Conservation (phyloP, 257 asterid species). For the Nicotiana noctiflora region DNA sequence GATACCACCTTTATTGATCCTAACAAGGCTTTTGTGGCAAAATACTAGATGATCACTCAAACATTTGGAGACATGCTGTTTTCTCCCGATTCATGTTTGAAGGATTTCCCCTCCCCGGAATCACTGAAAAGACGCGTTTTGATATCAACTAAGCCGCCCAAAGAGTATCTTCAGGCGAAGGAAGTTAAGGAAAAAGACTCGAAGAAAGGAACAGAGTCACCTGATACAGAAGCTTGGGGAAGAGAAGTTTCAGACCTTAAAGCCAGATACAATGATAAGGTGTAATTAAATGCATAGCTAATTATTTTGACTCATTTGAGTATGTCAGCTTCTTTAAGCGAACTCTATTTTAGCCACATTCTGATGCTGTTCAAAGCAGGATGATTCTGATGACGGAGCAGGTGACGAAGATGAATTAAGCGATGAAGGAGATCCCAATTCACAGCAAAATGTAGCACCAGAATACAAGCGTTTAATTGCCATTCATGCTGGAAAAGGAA, state of each 20-base stretch:
- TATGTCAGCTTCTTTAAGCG: not conserved
- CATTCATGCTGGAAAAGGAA: conserved; percentile 68
- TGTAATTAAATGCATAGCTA: not conserved
- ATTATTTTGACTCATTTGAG: not conserved
- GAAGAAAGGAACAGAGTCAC: not conserved
- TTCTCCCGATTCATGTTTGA: not conserved
- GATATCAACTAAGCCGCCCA: conserved; percentile 16
- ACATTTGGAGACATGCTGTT: conserved; percentile 19
- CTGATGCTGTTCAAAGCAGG: conserved; percentile 27
- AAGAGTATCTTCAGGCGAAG: conserved; percentile 5
- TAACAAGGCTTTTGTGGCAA: conserved; percentile 9
- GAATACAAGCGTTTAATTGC: conserved; percentile 65
- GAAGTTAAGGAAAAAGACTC: not conserved
- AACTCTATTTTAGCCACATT: not conserved
- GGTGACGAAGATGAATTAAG: conserved; percentile 22
- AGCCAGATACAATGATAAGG: conserved; percentile 3
- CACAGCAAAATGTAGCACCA: conserved; percentile 38
- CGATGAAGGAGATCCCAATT: conserved; percentile 28
- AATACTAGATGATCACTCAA: conserved; percentile 17
- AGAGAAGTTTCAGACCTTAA: conserved; percentile 9
- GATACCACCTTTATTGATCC: not conserved
- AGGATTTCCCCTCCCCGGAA: conserved; percentile 9
- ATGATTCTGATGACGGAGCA: conserved; percentile 25
- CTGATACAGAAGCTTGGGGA: conserved; percentile 12
- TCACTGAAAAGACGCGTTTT: conserved; percentile 3